Evolutionary conservation across 352 stramenopile genomes (phyloP), one percentile per base, ranked within the genome.

Genomic region (Sclerospora graminicola): DNA sequence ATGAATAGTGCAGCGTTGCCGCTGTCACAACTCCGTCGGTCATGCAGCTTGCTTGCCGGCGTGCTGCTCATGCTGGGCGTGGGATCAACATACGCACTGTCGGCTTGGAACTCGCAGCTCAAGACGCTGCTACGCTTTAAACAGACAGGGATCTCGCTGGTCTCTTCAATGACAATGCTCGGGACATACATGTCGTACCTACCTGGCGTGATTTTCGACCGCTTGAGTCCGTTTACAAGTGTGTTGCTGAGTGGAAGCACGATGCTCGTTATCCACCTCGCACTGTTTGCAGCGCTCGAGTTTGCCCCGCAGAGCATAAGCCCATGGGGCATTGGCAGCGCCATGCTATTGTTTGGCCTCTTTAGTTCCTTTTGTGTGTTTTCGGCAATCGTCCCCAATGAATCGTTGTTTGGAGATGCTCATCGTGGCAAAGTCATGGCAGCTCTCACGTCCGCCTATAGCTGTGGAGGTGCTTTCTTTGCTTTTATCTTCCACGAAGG

Each of bases 361-460:
- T 59, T 82, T 14, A 81, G 74, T 33, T 71, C 70, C 33, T 89
- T 89, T 44, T 72, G 60, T 29, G 82, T 88, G 42, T 79, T 92
- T 42, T 62, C 72, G 6, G 81, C 75, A 8, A 82, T 92, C 28
- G 77, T 86, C 5, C 57, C 75, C 18, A 89, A 87, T 28, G 80
- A 92, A 53, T 76, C 73, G n/a, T n/a, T 92, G 13, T 92, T 85
- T 16, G 80, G 80, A n/a, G n/a, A 78, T 16, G 34, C 23, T 5
- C 77, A 87, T 33, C 72, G 80, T 21, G 80, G 80, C n/a, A n/a
- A 89, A 39, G 63, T 92, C 26, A 86, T 92, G n/a, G 72, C 77
- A 30, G 32, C 66, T 8, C 48, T 89, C 16, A 79, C 68, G 8
- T 84, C 75, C 0, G 67, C 76, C 0, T 92, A 89, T 48, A 92